A percentile compares a stretch with the other conserved stretches of the same genome.
phyloP scores from a whole-genome alignment of 371 early-diverging fungal genomes.

The Funneliformis caledonium region DNA sequence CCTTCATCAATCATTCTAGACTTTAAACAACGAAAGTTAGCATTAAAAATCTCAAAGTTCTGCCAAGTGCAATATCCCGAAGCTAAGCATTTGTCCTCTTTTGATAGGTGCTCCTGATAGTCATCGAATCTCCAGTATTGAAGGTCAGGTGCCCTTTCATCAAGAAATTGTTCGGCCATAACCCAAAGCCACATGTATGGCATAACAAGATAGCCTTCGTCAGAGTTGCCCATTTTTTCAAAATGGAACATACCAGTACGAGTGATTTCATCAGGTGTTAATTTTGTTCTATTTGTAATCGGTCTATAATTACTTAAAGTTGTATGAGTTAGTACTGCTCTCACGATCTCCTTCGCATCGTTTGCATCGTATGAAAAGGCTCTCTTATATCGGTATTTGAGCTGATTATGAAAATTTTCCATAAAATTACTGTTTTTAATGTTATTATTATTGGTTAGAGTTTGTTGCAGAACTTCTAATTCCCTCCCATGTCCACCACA shows the following conservation, averaged over 20 bases:
- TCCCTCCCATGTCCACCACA: conserved; percentile 25
- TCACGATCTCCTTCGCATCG: conserved; percentile 23
- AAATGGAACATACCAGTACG: background rate
- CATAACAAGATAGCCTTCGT: conserved; percentile 41
- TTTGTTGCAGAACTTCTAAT: conserved; percentile 4
- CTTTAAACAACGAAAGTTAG: conserved; percentile 44
- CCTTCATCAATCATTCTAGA: conserved; percentile 43
- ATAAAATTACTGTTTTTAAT: conserved; percentile 29
- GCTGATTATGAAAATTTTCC: background rate
- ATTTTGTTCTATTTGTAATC: background rate
- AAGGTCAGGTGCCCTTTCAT: conserved; percentile 36
- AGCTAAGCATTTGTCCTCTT: conserved; percentile 42
- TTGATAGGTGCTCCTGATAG: conserved; percentile 43
- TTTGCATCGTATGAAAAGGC: conserved; percentile 34
- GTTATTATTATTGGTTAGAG: background rate
- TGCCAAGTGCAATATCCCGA: conserved; percentile 41
- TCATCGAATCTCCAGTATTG: conserved; percentile 43
- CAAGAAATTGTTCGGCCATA: conserved; percentile 37
- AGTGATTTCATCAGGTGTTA: background rate
- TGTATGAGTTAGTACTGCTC: conserved; percentile 19
- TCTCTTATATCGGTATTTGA: conserved; percentile 38
- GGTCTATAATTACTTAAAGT: conserved; percentile 14
- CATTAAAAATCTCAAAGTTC: conserved; percentile 46
- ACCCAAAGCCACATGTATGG: conserved; percentile 48
- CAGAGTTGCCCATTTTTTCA: conserved; percentile 29